phyloP scores from a whole-genome alignment of 2,329 filamentous ascomycete genomes.

The Fusarium sulawesiense region DNA sequence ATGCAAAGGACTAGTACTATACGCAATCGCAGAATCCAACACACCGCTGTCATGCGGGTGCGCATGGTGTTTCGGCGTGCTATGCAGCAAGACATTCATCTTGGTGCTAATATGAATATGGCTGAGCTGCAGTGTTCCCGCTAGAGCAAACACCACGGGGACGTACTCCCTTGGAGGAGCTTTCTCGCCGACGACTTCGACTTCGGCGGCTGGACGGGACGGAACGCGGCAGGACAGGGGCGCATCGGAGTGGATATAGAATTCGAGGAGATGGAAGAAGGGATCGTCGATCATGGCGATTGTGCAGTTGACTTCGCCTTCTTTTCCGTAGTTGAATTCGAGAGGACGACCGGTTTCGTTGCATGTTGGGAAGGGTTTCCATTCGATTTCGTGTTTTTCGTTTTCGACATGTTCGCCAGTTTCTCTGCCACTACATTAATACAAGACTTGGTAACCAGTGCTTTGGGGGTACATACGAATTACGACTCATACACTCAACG shows the following conservation, averaged over 20 bases:
- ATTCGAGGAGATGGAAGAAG: conserved; percentile 91
- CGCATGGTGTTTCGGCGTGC: conserved; percentile 70
- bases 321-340: conserved; percentile 86
- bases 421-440: background rate
- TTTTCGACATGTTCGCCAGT: conserved; percentile 92
- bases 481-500: conserved; percentile 80
- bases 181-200: conserved; percentile 66
- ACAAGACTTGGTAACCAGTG: no score
- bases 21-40: conserved; percentile 87
- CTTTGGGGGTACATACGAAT: conserved; percentile 63
- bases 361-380: conserved; percentile 90
- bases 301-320: conserved; percentile 85
- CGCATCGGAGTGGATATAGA: conserved; percentile 97
- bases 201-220: conserved; percentile 72
- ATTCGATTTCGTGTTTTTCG: conserved; percentile 83
- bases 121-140: conserved; percentile 87
- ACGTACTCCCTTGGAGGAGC: conserved; percentile 72
- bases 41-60: conserved; percentile 78
- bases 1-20: conserved; percentile 80
- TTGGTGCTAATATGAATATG: conserved; percentile 92
- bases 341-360: conserved; percentile 87
- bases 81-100: conserved; percentile 88
- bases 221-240: conserved; percentile 92
- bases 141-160: conserved; percentile 87
- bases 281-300: conserved; percentile 80